Percentiles rank a stretch among this genome's conserved stretches.
These are phyloP conservation scores for Chromera velia DNA, from an alignment of 73 alveolate genomes.

Conservation along the genomic window DNA sequence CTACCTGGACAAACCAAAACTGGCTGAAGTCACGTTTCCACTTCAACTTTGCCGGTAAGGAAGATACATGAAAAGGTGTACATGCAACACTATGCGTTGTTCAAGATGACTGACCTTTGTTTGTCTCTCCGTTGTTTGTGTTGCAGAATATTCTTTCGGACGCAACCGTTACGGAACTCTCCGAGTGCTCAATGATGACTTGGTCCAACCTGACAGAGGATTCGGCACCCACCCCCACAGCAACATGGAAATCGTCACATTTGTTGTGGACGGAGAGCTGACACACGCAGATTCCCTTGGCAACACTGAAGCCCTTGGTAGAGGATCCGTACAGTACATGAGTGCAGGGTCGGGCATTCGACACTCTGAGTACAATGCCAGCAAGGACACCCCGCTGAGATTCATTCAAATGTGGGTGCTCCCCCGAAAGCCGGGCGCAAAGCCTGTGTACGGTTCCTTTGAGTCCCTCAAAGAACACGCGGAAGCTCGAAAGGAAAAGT, in stretches of 20 bases:
- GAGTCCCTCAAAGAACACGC: neutral
- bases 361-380: constrained; percentile 27
- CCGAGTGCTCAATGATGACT: constrained; percentile 51
- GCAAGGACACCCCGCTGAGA: constrained; percentile 12
- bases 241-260: constrained; percentile 19
- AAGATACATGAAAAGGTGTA: neutral
- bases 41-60: constrained; percentile 15
- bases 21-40: constrained; percentile 40
- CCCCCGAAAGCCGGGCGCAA: constrained; percentile 17
- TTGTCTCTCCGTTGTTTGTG: neutral
- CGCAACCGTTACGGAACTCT: constrained; percentile 31
- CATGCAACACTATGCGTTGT: too few relatives aligned
- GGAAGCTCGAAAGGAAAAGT: neutral
- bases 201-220: constrained; percentile 50
- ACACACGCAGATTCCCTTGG: constrained; percentile 35
- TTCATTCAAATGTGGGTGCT: constrained; percentile 31
- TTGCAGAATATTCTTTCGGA: neutral
- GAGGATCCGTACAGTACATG: constrained; percentile 27
- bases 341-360: constrained; percentile 29
- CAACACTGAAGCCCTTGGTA: constrained; percentile 12
- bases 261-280: constrained; percentile 7
- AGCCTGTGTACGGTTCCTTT: constrained; percentile 20
- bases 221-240: constrained; percentile 43
- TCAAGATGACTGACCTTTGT: neutral
- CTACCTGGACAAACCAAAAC: constrained; percentile 13